Percentiles rank a stretch among this genome's conserved stretches.
These are phyloP conservation scores for Coniochaeta prunicola DNA, from an alignment of 2,329 filamentous ascomycete species.

Conservation along the genomic window DNA sequence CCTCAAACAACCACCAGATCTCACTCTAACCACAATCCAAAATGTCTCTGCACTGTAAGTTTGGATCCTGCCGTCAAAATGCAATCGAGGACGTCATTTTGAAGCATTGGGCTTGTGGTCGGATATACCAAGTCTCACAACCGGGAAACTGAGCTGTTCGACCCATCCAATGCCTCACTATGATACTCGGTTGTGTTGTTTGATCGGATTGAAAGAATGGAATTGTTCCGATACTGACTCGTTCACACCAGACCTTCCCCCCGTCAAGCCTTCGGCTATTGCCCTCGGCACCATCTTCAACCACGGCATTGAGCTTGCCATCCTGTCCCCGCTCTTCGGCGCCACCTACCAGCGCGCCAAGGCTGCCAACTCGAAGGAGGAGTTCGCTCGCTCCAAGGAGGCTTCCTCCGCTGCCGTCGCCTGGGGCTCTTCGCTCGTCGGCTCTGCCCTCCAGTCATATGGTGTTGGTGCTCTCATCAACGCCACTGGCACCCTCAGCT, in stretches of 20 bases:
- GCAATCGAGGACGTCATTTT: background rate
- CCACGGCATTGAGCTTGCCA: slow-evolving; percentile 81
- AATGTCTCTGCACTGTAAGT: slow-evolving; percentile 57
- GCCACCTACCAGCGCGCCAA: slow-evolving; percentile 92
- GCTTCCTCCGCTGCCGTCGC: slow-evolving; percentile 78
- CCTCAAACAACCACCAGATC: slow-evolving; percentile 1
- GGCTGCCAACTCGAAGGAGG: slow-evolving; percentile 87
- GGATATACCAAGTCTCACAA: background rate
- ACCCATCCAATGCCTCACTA: background rate
- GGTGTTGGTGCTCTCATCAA: slow-evolving; percentile 88
- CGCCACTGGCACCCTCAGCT: slow-evolving; percentile 87
- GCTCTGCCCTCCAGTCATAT: slow-evolving; percentile 83
- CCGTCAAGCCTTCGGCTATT: slow-evolving; percentile 97
- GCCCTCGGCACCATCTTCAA: slow-evolving; percentile 94
- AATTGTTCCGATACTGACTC: background rate
- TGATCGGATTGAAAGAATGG: background rate
- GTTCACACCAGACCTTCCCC: slow-evolving; percentile 42
- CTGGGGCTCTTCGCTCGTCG: slow-evolving; percentile 84
- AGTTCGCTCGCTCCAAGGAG: slow-evolving; percentile 92
- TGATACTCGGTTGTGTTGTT: background rate
- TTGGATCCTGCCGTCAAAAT: background rate
- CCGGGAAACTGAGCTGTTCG: background rate
- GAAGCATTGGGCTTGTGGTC: background rate
- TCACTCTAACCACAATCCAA: slow-evolving; percentile 18
- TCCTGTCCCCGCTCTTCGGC: slow-evolving; percentile 85